Percentiles rank a stretch among this genome's conserved stretches.
Evolutionary conservation across 2,329 filamentous ascomycete species (phyloP).

Genomic region (Colletotrichum eremochloae): DNA sequence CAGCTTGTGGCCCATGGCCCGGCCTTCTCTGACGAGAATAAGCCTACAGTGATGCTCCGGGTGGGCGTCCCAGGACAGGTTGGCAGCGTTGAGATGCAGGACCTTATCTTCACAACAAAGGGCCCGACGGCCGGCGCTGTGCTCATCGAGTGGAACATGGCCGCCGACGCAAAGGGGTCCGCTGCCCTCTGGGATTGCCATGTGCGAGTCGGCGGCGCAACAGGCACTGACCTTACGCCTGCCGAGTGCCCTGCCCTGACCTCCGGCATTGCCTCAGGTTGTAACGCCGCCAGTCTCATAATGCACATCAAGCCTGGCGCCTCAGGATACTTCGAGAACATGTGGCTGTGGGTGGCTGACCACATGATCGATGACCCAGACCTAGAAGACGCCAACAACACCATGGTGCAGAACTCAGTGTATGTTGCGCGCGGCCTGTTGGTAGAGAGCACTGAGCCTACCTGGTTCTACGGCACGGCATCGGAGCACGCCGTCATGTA

Average conservation of each 20-base stretch:
- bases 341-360: constrained; percentile 78
- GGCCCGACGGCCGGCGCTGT: constrained; percentile 77
- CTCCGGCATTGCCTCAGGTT: constrained; percentile 64
- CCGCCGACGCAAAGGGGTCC: constrained; percentile 14
- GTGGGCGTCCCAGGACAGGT: constrained; percentile 71
- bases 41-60: constrained; percentile 73
- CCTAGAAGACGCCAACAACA: constrained; percentile 65
- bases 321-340: constrained; percentile 65
- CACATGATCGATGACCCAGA: constrained; percentile 60
- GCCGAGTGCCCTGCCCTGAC: constrained; percentile 66
- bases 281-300: constrained; percentile 70
- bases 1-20: constrained; percentile 46
- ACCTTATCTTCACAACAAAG: constrained; percentile 75
- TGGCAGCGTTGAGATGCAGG: constrained; percentile 78
- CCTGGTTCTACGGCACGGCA: constrained; percentile 59
- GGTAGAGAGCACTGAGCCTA: constrained; percentile 49
- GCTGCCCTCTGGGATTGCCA: constrained; percentile 65
- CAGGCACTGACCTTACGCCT: constrained; percentile 73
- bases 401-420: constrained; percentile 61
- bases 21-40: constrained; percentile 38
- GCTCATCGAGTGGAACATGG: constrained; percentile 74
- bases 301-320: constrained; percentile 60
- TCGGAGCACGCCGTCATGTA: constrained; percentile 65
- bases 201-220: constrained; percentile 79
- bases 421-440: constrained; percentile 54